Evolutionary conservation across 495 filamentous ascomycete genomes (phyloP), one percentile per base, ranked within the genome.

Genomic region (Aspergillus homomorphus): DNA sequence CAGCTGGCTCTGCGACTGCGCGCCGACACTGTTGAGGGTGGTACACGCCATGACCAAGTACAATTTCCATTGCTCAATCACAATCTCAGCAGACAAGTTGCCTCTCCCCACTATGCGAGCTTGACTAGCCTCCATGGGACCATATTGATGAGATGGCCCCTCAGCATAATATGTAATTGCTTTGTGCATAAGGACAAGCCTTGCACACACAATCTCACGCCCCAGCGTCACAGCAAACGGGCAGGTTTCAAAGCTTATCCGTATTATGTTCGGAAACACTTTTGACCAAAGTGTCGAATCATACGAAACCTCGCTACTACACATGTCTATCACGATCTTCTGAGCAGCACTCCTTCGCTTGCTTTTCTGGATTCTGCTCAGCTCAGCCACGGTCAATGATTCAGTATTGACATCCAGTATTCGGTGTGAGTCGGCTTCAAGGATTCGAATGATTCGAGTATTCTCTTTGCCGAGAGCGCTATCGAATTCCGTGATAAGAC

Each of bases 51-150:
- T 96, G 45, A 96, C 89, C 44, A 99, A 80, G 68, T 97, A 97
- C n/a, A 98, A 77, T 72, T 96, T 98, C 93, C 93, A 99, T 71
- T 99, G 94, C 67, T 98, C 94, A 57, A 98, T 84, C 55, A 98
- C 76, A 42, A 95, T 85, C 52, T 96, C 91, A 2, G 92, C 89
- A 9, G 92, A 86, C 23, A 90, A 87, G 4, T 87, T 89, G 28
- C 87, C 88, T 45, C 80, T 66, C 66, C 84, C 79, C 22, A 73
- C 53, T 1, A 73, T 68, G 26, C 78, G 79, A 20, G 56, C 66
- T 42, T 75, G 70, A 10, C 66, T 67, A 23, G 75, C 66, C 61
- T 90, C 89, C 46, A 83, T 72, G 1, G 77, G 69, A 30, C 84
- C 78, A 68, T 85, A 84, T 23, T 81, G 81, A 14, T 80, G 80